Evolutionary conservation across 2,329 filamentous ascomycete genomes (phyloP).

Genomic region (Trichoderma lentiforme): DNA sequence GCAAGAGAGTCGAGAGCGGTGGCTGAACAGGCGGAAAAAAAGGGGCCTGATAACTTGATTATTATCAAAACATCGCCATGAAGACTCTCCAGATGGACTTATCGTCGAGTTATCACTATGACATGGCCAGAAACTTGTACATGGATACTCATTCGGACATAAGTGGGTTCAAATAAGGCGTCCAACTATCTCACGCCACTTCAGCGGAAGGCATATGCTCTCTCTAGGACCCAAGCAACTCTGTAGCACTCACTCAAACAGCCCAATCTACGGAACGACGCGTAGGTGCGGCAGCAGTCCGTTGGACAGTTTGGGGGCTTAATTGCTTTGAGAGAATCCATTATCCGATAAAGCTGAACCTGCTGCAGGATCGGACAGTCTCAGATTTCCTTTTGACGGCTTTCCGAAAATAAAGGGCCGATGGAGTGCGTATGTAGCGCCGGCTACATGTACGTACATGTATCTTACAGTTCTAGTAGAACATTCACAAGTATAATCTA

Average conservation of each 20-base stretch:
- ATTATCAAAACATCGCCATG: neutral
- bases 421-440: neutral
- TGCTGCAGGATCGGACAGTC: neutral
- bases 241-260: constrained; percentile 12
- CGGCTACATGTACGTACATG: neutral
- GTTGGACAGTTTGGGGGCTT: constrained; percentile 1
- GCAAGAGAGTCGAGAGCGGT: neutral
- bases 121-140: neutral
- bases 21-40: neutral
- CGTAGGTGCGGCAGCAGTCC: constrained; percentile 7
- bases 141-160: neutral
- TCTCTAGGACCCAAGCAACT: neutral
- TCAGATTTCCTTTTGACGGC: neutral
- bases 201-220: neutral
- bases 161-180: neutral
- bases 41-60: neutral
- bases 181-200: neutral
- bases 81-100: neutral
- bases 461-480: neutral
- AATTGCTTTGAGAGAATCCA: neutral
- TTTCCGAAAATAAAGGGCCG: neutral
- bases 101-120: neutral
- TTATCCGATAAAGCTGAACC: neutral
- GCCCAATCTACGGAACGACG: neutral
- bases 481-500: neutral